Percentiles rank a stretch among this genome's conserved stretches.
Evolutionary conservation across 768 basidiomycete genomes (phyloP).

Genomic region (Coprinellus aureogranulatus): DNA sequence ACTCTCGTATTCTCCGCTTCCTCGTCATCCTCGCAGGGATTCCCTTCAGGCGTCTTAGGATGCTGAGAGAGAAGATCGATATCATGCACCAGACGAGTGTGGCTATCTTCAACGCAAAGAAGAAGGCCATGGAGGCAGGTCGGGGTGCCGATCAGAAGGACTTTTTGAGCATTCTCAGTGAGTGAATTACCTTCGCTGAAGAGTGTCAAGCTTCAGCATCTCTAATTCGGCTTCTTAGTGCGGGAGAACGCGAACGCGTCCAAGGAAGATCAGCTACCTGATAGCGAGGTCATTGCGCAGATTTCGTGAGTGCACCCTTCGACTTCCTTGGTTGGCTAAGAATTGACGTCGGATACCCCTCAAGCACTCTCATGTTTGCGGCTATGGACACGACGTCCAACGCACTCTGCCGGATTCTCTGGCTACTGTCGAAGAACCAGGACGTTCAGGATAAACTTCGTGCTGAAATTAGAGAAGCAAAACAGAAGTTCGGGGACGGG

Average conservation of each 20-base stretch:
- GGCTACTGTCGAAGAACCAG: conserved; percentile 30
- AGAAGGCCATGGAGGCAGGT: conserved; percentile 32
- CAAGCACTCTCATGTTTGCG: conserved; percentile 37
- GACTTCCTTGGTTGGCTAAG: neutral
- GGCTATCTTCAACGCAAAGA: conserved; percentile 37
- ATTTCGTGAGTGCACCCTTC: conserved; percentile 26
- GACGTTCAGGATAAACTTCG: conserved; percentile 39
- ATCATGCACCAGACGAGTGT: conserved; percentile 33
- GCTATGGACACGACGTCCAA: conserved; percentile 44
- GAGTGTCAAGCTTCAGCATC: neutral
- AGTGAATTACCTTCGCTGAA: conserved; percentile 10
- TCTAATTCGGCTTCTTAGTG: conserved; percentile 24
- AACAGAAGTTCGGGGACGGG: conserved; percentile 10
- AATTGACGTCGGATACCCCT: neutral
- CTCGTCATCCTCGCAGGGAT: neutral
- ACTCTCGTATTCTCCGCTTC: neutral
- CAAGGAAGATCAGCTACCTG: conserved; percentile 29
- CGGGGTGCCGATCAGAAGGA: conserved; percentile 38
- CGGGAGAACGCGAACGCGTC: conserved; percentile 34
- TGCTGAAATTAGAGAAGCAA: conserved; percentile 31
- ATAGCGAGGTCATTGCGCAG: conserved; percentile 40
- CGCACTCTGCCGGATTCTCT: conserved; percentile 33
- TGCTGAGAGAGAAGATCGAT: conserved; percentile 31
- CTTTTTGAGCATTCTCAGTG: conserved; percentile 46
- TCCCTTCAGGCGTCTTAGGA: conserved; percentile 16